Evolutionary conservation across 495 filamentous ascomycete species (phyloP), one percentile per base, ranked within the genome.

Genomic region (Hypoxylon perforatum): DNA sequence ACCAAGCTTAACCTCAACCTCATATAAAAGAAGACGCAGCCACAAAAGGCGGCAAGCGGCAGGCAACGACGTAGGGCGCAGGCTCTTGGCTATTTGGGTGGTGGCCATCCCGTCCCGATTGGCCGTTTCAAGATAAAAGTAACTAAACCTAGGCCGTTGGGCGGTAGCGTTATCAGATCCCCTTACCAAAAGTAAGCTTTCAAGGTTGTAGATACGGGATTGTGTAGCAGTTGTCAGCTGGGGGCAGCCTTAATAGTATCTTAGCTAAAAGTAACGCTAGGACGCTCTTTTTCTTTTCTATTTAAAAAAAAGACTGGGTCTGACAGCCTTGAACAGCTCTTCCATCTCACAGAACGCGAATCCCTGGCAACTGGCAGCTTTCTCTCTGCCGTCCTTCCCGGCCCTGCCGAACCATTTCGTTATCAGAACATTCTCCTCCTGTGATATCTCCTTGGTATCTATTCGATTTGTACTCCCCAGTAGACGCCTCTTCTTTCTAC

Each of bases 381-480:
- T 54, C 54, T 49, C 14, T 60, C 61, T 52, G 61, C 61, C 57
- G 61, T 61, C 39, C 61, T 64, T 64, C 55, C 66, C 66, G 66
- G 55, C 56, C 46, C 57, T 61, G 44, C 66, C 66, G 66, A 69
- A 54, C 36, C 21, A 22, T 36, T 22, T 41, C 60, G n/a, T 63
- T 61, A 69, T 69, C 60, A 57, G 33, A 60, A 33, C 53, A 60
- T 46, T 42, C 19, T 49, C 25, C 35, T 46, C 25, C 57, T 61
- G 60, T 61, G 50, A 48, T 56, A 44, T 39, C 15, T 33, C 12
- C 12, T 42, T 44, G 18, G 33, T 46, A 41, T 49, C 30, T 19
- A 46, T 47, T 15, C 14, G 2, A 56, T n/a, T 44, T n/a, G 35
- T 28, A 10, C 11, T 33, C 30, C 25, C 25, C 30, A 9, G 30